Evolutionary conservation across 345 rosid genomes (phyloP).

Genomic region (Luvunga scandens): DNA sequence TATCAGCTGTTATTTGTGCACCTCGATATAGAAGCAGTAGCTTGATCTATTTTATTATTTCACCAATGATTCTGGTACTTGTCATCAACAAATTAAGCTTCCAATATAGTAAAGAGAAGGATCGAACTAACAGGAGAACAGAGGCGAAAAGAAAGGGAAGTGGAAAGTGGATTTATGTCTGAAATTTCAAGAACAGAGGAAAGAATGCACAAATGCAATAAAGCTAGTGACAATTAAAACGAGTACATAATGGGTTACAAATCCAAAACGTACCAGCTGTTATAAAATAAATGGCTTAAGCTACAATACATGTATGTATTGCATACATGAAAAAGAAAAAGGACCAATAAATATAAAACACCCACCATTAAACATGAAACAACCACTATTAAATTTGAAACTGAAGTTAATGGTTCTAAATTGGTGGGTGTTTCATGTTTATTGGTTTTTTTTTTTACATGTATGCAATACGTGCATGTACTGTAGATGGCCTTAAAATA

Average conservation of each 20-base stretch:
- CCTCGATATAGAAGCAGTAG: too few relatives aligned
- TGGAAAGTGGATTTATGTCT: neutral
- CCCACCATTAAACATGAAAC: too few relatives aligned
- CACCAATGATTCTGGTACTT: slow-evolving; percentile 94
- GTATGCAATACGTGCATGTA: too few relatives aligned
- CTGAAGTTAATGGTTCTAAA: too few relatives aligned
- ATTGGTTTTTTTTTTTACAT: too few relatives aligned
- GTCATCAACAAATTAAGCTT: slow-evolving; percentile 8
- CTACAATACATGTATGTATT: too few relatives aligned
- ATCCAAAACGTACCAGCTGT: neutral
- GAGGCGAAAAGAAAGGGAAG: neutral
- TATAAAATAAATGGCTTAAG: neutral
- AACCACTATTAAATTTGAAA: too few relatives aligned
- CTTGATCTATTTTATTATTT: slow-evolving; percentile 93
- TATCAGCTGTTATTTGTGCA: too few relatives aligned
- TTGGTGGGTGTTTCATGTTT: too few relatives aligned
- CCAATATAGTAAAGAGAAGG: neutral
- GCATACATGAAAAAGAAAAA: too few relatives aligned
- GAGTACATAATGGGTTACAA: neutral
- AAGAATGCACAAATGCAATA: neutral
- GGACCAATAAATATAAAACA: too few relatives aligned
- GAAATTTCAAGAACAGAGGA: neutral
- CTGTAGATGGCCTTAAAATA: too few relatives aligned
- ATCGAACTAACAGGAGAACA: neutral
- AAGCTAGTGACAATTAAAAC: neutral